A percentile compares a stretch with the other conserved stretches of the same genome.
Conservation (phyloP, 2,329 filamentous ascomycete genomes). For the Diplodia scrobiculata region DNA sequence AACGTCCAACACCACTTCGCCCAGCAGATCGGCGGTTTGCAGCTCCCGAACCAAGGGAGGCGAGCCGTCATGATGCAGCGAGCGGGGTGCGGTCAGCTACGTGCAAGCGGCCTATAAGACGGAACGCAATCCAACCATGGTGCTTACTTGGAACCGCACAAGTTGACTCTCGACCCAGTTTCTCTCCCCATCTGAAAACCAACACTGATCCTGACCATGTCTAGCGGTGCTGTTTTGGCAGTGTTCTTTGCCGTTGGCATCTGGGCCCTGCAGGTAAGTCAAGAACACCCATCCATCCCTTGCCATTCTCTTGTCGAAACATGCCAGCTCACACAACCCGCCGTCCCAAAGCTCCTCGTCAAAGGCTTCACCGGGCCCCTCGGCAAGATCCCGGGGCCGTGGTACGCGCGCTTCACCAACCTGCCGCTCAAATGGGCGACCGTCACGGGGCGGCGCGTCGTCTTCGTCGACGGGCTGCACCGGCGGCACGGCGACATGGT, state of each 20-base stretch:
- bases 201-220: not conserved
- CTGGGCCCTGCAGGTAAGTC: not conserved
- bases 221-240: not conserved
- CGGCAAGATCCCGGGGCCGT: slow-evolving; percentile 39
- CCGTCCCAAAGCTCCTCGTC: not conserved
- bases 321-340: not conserved
- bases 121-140: too few relatives aligned
- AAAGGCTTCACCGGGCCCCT: slow-evolving; percentile 30
- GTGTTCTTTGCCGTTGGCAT: not conserved
- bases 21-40: not conserved
- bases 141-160: not conserved
- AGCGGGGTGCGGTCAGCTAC: not conserved
- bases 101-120: too few relatives aligned
- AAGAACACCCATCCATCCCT: not conserved
- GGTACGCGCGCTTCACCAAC: slow-evolving; percentile 41
- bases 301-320: not conserved
- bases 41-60: not conserved
- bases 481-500: slow-evolving; percentile 40
- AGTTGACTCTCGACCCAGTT: not conserved
- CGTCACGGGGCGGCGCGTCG: slow-evolving; percentile 43
- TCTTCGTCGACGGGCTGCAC: slow-evolving; percentile 46
- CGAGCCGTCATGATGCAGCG: not conserved
- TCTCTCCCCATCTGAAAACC: not conserved
- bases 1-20: not conserved
- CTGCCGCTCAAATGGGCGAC: slow-evolving; percentile 44